Evolutionary conservation across 805 yeast species (phyloP).

Genomic region (Yamadazyma sp.): DNA sequence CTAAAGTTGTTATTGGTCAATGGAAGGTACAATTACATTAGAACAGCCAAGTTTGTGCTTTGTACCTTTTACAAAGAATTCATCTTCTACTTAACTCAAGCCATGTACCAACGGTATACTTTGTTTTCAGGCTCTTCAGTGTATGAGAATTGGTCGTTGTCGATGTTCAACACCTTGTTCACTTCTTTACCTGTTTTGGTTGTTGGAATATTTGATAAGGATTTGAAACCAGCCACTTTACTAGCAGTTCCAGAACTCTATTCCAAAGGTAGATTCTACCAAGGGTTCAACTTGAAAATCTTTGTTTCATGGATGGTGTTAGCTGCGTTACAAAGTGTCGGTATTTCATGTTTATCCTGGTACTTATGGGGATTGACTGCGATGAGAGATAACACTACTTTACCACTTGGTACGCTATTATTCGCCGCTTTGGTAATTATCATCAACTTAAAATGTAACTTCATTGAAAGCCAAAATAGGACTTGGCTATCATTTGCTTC

Average conservation of each 20-base stretch:
- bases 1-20: constrained; percentile 84
- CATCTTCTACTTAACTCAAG: constrained; percentile 84
- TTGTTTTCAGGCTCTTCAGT: constrained; percentile 90
- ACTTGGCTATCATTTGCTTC: constrained; percentile 69
- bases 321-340: constrained; percentile 71
- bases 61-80: constrained; percentile 95
- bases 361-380: constrained; percentile 72
- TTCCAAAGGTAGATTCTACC: constrained; percentile 67
- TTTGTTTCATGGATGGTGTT: constrained; percentile 77
- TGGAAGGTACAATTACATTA: constrained; percentile 91
- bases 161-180: constrained; percentile 95
- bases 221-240: constrained; percentile 81
- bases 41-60: constrained; percentile 88
- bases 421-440: constrained; percentile 72
- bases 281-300: constrained; percentile 67
- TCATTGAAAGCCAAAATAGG: constrained; percentile 76
- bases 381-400: constrained; percentile 68
- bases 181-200: constrained; percentile 90
- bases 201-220: constrained; percentile 94
- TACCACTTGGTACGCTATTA: constrained; percentile 76
- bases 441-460: constrained; percentile 75
- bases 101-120: constrained; percentile 80
- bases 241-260: constrained; percentile 92
- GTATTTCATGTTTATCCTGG: constrained; percentile 66
- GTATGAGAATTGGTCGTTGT: constrained; percentile 93